Conservation (phyloP, 305 asterid species). For the Fraxinus nigra region DNA sequence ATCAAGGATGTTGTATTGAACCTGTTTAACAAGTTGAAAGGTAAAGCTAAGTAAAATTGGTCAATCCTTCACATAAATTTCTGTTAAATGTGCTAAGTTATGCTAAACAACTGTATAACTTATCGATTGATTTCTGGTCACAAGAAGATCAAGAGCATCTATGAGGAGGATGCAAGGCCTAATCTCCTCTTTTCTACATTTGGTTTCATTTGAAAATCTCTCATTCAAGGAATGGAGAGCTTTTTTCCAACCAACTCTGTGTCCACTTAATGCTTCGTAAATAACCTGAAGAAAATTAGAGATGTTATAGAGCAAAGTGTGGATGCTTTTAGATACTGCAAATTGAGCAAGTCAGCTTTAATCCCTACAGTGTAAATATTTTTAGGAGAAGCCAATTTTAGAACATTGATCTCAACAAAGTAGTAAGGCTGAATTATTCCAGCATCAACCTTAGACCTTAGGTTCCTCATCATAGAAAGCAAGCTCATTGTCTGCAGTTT, state of each 20-base stretch:
- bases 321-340: not conserved
- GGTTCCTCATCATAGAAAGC: conserved; percentile 72
- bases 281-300: conserved; percentile 65
- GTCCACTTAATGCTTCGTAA: conserved; percentile 85
- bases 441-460: conserved; percentile 82
- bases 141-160: conserved; percentile 91
- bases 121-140: conserved; percentile 93
- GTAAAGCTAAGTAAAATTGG: conserved; percentile 13
- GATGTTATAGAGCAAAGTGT: conserved; percentile 7
- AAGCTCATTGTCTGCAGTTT: conserved; percentile 93
- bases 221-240: conserved; percentile 82
- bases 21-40: conserved; percentile 38
- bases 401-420: conserved; percentile 93
- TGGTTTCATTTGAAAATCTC: conserved; percentile 65
- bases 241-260: conserved; percentile 93
- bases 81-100: not conserved
- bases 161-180: conserved; percentile 92
- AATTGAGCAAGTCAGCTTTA: conserved; percentile 10
- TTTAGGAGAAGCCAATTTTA: conserved; percentile 92
- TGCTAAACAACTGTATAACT: conserved; percentile 25
- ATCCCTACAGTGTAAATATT: conserved; percentile 74
- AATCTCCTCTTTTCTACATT: conserved; percentile 42
- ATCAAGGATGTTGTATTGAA: conserved; percentile 90
- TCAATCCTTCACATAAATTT: too few relatives aligned
- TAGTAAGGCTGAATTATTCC: conserved; percentile 75